Evolutionary conservation across 345 rosid genomes (phyloP).

Genomic region (Viola odorata): DNA sequence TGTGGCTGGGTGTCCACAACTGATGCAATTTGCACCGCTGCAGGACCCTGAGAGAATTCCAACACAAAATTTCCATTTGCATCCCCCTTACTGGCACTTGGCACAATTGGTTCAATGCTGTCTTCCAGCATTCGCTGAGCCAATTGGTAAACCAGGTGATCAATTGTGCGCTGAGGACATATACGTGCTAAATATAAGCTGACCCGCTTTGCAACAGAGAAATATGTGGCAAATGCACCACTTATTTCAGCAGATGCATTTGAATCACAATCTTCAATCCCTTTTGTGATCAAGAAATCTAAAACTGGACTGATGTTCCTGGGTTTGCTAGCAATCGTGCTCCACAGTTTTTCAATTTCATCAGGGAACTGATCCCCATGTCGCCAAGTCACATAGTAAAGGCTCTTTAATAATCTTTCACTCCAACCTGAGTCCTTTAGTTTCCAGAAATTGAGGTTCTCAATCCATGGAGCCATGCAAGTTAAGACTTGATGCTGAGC

Average conservation of each 20-base stretch:
- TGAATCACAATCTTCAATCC: conserved; percentile 98
- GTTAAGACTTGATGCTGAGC: conserved; percentile 99
- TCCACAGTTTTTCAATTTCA: conserved; percentile 99
- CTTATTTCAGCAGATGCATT: conserved; percentile 97
- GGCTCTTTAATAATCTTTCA: conserved; percentile 91
- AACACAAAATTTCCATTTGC: conserved; percentile 65
- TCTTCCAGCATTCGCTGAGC: conserved; percentile 95
- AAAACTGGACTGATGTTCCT: conserved; percentile 92
- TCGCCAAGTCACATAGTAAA: conserved; percentile 96
- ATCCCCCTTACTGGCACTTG: conserved; percentile 54
- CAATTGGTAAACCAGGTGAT: conserved; percentile 92
- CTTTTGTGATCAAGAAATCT: conserved; percentile 94
- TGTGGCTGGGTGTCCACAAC: conserved; percentile 82
- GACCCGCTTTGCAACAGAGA: conserved; percentile 97
- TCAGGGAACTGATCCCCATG: conserved; percentile 99
- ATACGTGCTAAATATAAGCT: conserved; percentile 94
- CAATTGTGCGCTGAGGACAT: conserved; percentile 95
- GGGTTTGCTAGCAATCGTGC: conserved; percentile 95
- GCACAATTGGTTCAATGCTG: conserved; percentile 63
- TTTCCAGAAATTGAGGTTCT: conserved; percentile 97
- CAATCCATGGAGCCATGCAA: conserved; percentile 99
- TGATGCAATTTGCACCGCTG: conserved; percentile 59
- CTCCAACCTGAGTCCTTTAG: conserved; percentile 99
- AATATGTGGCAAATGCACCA: conserved; percentile 99
- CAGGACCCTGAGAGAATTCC: conserved; percentile 97